These are phyloP conservation scores for Aspergillus sojae DNA, from an alignment of 2,329 filamentous ascomycete genomes.

Conservation along the genomic window DNA sequence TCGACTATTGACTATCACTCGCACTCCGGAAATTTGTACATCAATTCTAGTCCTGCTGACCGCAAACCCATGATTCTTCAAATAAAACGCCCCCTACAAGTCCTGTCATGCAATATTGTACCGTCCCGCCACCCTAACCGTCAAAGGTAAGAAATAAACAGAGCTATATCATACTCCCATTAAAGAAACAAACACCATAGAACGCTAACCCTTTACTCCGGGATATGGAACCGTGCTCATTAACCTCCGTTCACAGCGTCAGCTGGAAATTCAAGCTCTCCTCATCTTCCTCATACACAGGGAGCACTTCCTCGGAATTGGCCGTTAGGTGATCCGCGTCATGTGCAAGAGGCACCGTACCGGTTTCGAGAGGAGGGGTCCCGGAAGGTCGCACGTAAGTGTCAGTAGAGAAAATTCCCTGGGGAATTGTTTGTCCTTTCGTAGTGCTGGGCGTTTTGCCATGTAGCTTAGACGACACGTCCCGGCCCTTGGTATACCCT, in stretches of 20 bases:
- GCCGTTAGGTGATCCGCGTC: conserved; percentile 25
- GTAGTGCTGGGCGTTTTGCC: conserved; percentile 28
- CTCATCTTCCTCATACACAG: conserved; percentile 42
- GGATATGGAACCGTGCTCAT: conserved; percentile 6
- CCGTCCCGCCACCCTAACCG: neutral
- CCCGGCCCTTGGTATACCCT: conserved; percentile 79
- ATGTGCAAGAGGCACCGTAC: conserved; percentile 47
- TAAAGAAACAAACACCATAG: conserved; percentile 16
- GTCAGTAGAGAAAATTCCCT: conserved; percentile 41
- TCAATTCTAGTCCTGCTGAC: conserved; percentile 4
- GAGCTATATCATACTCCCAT: neutral
- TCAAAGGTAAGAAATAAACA: neutral
- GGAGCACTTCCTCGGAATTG: conserved; percentile 32
- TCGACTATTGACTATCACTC: neutral
- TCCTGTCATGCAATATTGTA: conserved; percentile 5
- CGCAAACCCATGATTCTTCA: conserved; percentile 9
- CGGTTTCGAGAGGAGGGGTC: conserved; percentile 43
- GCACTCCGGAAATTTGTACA: conserved; percentile 1
- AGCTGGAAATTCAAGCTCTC: conserved; percentile 45
- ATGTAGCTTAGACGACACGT: conserved; percentile 33
- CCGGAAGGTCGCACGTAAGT: conserved; percentile 49
- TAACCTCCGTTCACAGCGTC: conserved; percentile 31
- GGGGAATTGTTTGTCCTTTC: conserved; percentile 23
- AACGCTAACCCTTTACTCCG: conserved; percentile 5
- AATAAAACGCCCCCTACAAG: conserved; percentile 10